phyloP scores from a whole-genome alignment of 2,329 filamentous ascomycete genomes.

The Sordariomycetes sp. region DNA sequence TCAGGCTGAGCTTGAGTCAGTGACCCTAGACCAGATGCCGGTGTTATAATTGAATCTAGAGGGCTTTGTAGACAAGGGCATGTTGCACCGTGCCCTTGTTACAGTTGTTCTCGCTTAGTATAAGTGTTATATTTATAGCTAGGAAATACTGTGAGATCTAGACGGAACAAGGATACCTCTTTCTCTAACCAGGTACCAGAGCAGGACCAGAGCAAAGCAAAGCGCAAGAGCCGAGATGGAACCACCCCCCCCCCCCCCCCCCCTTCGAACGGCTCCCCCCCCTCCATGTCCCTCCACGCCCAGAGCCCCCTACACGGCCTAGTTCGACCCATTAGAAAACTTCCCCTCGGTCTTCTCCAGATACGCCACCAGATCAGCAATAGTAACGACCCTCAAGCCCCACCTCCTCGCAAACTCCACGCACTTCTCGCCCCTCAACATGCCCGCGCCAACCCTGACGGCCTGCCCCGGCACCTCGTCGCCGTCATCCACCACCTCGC shows the following conservation, averaged over 20 bases:
- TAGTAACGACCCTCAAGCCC: constrained; percentile 89
- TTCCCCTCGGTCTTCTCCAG: constrained; percentile 66
- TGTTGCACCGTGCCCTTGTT: too few relatives aligned
- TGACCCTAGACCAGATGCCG: too few relatives aligned
- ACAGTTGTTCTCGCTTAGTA: too few relatives aligned
- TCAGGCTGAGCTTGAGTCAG: too few relatives aligned
- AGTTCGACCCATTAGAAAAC: constrained; percentile 30
- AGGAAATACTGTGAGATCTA: neutral
- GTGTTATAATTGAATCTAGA: too few relatives aligned
- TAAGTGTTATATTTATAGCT: too few relatives aligned
- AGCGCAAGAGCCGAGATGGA: neutral
- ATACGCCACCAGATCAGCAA: constrained; percentile 77
- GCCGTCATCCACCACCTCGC: constrained; percentile 84
- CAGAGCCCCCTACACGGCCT: neutral
- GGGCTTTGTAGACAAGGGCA: too few relatives aligned
- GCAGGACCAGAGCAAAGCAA: neutral
- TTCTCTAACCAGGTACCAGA: neutral
- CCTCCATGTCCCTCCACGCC: neutral
- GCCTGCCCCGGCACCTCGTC: constrained; percentile 59
- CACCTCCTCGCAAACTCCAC: constrained; percentile 78
- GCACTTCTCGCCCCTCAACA: constrained; percentile 87
- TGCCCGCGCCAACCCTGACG: constrained; percentile 58
- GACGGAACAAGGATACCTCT: neutral
- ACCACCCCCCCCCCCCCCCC: neutral
- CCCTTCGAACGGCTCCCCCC: neutral